Evolutionary conservation across 1,284 basidiomycete genomes (phyloP).

Genomic region (Sanguinoderma infundibulare): DNA sequence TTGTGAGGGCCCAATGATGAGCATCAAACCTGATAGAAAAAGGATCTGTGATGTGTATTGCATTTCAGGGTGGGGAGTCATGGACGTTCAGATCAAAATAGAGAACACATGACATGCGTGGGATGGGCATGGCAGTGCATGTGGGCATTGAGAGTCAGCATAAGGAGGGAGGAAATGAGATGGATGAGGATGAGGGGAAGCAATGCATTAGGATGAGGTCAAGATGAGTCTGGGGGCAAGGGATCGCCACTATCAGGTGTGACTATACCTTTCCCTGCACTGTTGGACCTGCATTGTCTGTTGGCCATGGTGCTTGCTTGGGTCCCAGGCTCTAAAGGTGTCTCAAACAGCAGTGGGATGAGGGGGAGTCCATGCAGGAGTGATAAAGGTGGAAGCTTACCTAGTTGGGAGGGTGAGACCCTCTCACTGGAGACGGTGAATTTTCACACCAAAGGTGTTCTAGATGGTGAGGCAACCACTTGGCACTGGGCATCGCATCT

Average conservation of each 20-base stretch:
- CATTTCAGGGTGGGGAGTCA: not conserved
- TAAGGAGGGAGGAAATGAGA: not conserved
- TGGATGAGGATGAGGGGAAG: not conserved
- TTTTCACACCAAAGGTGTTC: slow-evolving; percentile 30
- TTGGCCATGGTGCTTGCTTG: slow-evolving; percentile 42
- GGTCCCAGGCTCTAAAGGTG: slow-evolving; percentile 57
- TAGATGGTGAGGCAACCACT: slow-evolving; percentile 16
- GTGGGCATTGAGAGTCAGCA: not conserved
- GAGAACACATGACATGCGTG: not conserved
- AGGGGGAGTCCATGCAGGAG: slow-evolving; percentile 69
- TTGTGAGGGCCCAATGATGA: slow-evolving; percentile 95
- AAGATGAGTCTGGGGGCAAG: slow-evolving; percentile 48
- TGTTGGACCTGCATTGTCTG: slow-evolving; percentile 30
- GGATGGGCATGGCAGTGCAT: not conserved
- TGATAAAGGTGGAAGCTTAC: slow-evolving; percentile 24
- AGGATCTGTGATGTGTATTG: slow-evolving; percentile 64
- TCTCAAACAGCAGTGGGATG: slow-evolving; percentile 54
- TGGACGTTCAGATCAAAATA: not conserved
- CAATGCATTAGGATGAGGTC: too few species aligned
- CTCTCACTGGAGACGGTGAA: slow-evolving; percentile 25
- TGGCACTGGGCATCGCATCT: slow-evolving; percentile 31
- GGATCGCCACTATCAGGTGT: slow-evolving; percentile 32
- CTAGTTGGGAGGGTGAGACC: slow-evolving; percentile 38
- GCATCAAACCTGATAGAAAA: slow-evolving; percentile 89
- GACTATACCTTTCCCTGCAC: slow-evolving; percentile 29